phyloP scores from a whole-genome alignment of 176 grass and related monocot species.

The Oryza punctata region DNA sequence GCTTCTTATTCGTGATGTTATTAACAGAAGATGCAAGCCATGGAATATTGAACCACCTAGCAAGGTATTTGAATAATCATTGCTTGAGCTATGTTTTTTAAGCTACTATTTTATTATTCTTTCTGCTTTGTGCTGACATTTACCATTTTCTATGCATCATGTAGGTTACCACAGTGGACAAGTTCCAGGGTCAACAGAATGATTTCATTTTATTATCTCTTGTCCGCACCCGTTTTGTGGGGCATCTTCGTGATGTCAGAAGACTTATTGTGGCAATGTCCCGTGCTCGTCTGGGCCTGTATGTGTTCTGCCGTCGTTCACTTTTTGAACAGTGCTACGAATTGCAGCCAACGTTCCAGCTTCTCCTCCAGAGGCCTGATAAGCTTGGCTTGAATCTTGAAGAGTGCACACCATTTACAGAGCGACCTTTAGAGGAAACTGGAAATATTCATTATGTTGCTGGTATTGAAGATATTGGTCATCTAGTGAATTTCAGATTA shows the following conservation, averaged over 20 bases:
- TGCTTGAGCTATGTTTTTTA: conserved; percentile 33
- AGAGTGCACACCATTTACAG: conserved; percentile 79
- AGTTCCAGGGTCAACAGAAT: conserved; percentile 99
- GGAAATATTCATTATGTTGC: conserved; percentile 66
- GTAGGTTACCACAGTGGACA: conserved; percentile 90
- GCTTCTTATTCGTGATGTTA: conserved; percentile 97
- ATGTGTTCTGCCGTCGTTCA: conserved; percentile 79
- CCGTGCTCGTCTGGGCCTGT: conserved; percentile 83
- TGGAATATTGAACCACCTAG: conserved; percentile 87
- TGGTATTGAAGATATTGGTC: conserved; percentile 75
- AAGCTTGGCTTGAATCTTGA: conserved; percentile 83
- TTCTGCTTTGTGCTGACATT: conserved; percentile 38
- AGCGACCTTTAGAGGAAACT: conserved; percentile 61
- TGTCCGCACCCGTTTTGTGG: conserved; percentile 91
- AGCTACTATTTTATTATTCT: background rate
- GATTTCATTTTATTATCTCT: conserved; percentile 98
- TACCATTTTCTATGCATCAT: conserved; percentile 18
- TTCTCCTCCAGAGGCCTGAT: conserved; percentile 82
- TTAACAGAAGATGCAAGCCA: conserved; percentile 82
- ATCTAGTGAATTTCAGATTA: conserved; percentile 82
- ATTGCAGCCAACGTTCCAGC: conserved; percentile 89
- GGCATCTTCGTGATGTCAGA: conserved; percentile 94
- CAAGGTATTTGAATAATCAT: conserved; percentile 60
- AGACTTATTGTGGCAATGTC: conserved; percentile 97
- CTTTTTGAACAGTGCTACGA: conserved; percentile 97